Percentiles rank a stretch among this genome's conserved stretches.
Evolutionary conservation across 129 eudicot genomes (phyloP).

Genomic region (Escallonia herrerae): DNA sequence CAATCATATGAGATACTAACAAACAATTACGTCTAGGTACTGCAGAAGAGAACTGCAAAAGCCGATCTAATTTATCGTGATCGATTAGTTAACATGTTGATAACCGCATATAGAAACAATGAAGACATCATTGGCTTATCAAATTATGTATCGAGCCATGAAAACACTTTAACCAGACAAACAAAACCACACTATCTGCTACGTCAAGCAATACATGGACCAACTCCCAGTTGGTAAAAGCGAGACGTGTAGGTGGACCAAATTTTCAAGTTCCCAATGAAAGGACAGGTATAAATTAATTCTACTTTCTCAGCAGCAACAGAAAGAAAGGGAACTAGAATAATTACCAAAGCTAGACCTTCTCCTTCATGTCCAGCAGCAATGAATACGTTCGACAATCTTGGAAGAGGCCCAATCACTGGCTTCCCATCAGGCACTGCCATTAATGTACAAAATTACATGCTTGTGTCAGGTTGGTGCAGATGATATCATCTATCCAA

Average conservation of each 20-base stretch:
- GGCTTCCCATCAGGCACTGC: conserved; percentile 96
- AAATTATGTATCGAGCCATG: no score
- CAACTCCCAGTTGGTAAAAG: no score
- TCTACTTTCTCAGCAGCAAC: not conserved
- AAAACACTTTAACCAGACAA: no score
- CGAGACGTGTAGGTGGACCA: not conserved
- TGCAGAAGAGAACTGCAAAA: no score
- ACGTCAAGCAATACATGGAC: no score
- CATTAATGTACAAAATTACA: conserved; percentile 5
- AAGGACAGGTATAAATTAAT: not conserved
- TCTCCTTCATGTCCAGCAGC: conserved; percentile 99
- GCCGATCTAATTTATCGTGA: no score
- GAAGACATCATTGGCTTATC: no score
- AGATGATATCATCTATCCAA: not conserved
- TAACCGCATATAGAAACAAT: no score
- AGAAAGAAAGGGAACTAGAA: not conserved
- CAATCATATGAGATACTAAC: not conserved
- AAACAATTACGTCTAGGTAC: no score
- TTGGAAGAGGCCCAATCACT: conserved; percentile 84
- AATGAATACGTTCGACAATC: conserved; percentile 55
- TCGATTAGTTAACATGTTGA: no score
- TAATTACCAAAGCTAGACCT: conserved; percentile 78
- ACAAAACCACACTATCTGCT: no score
- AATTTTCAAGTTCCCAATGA: not conserved
- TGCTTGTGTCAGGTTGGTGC: not conserved